Conservation (phyloP, 2,329 filamentous ascomycete species). For the Berkeleyomyces rouxiae region DNA sequence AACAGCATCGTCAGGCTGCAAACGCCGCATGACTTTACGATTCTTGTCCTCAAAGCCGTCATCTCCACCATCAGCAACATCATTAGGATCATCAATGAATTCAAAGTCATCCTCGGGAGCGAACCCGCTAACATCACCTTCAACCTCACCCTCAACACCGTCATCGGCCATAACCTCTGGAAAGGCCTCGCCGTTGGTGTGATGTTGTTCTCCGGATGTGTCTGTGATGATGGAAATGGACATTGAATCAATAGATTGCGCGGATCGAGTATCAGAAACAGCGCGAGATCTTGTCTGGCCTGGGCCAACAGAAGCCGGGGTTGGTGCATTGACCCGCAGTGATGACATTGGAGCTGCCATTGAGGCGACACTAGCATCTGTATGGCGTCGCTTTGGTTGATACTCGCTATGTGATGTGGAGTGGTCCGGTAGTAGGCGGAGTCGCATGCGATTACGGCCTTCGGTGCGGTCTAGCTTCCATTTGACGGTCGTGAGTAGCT, state of each 20-base stretch:
- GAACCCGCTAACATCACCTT: background rate
- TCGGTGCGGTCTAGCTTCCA: conserved; percentile 96
- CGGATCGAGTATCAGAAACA: conserved; percentile 9
- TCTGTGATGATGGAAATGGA: conserved; percentile 12
- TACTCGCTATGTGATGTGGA: conserved; percentile 53
- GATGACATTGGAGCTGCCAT: conserved; percentile 18
- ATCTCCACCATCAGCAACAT: conserved; percentile 54
- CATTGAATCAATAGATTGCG: conserved; percentile 7
- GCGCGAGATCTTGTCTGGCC: conserved; percentile 5
- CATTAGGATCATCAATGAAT: conserved; percentile 82
- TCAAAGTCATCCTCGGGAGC: conserved; percentile 79
- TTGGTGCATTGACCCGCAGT: conserved; percentile 22
- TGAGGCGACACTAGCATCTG: conserved; percentile 20
- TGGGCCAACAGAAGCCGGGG: conserved; percentile 4
- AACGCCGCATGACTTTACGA: conserved; percentile 85
- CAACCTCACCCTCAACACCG: background rate
- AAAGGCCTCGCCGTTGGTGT: conserved; percentile 1
- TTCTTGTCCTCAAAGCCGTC: conserved; percentile 87
- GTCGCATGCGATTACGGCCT: conserved; percentile 84
- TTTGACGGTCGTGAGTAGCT: conserved; percentile 39
- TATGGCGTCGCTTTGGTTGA: conserved; percentile 62
- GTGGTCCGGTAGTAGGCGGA: conserved; percentile 69
- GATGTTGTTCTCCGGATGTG: conserved; percentile 7
- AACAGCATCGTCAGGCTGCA: conserved; percentile 80
- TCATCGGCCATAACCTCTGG: conserved; percentile 1